Percentiles rank a stretch among this genome's conserved stretches.
Conservation (phyloP, 768 basidiomycete species). For the Suillus discolor region DNA sequence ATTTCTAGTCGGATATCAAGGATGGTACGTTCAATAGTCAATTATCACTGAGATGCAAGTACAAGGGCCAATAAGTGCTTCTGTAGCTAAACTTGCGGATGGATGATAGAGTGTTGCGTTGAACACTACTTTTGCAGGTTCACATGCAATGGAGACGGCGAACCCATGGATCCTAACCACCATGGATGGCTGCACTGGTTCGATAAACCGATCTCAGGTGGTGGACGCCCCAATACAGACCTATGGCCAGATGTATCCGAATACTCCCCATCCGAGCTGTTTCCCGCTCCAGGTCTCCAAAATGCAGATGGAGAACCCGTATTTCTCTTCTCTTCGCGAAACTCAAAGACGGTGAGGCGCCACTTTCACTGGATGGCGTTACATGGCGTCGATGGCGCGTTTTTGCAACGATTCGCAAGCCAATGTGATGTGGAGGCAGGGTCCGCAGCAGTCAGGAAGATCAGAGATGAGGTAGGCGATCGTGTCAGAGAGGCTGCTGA, state of each 20-base stretch:
- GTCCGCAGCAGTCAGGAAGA: background rate
- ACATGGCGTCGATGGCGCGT: background rate
- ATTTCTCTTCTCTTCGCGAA: conserved; percentile 76
- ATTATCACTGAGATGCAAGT: background rate
- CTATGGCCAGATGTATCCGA: conserved; percentile 79
- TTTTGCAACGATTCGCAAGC: background rate
- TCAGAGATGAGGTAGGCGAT: background rate
- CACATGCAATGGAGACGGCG: conserved; percentile 71
- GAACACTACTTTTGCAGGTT: conserved; percentile 51
- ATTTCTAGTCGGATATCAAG: conserved; percentile 85
- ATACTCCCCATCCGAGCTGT: conserved; percentile 72
- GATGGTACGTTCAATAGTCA: conserved; percentile 62
- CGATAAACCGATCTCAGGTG: conserved; percentile 59
- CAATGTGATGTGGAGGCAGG: background rate
- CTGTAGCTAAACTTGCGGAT: background rate
- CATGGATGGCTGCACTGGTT: conserved; percentile 92
- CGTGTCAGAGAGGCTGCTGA: background rate
- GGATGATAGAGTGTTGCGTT: background rate
- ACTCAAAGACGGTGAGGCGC: conserved; percentile 71
- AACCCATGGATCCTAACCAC: conserved; percentile 68
- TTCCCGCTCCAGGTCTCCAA: conserved; percentile 65
- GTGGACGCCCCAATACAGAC: conserved; percentile 74
- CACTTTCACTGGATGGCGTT: conserved; percentile 71
- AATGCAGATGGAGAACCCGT: conserved; percentile 58
- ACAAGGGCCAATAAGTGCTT: background rate